Evolutionary conservation across 345 rosid species (phyloP).

Genomic region (Carallia pectinifolia): DNA sequence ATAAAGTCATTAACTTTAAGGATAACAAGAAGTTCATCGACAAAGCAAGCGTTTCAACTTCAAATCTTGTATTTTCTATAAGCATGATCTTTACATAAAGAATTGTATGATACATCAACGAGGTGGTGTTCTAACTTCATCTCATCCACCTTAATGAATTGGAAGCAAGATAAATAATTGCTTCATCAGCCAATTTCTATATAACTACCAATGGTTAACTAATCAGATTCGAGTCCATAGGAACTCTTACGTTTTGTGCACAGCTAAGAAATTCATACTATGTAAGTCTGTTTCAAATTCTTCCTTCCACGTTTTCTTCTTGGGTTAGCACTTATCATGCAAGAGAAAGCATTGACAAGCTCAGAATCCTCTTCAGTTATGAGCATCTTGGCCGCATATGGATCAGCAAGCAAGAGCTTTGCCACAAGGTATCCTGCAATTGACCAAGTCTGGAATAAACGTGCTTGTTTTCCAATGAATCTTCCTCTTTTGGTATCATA

Average conservation of each 20-base stretch:
- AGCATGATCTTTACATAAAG: not conserved
- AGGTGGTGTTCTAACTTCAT: not conserved
- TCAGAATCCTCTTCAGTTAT: constrained; percentile 46
- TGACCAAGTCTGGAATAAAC: constrained; percentile 51
- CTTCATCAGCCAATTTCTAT: constrained; percentile 3
- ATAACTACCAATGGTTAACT: not conserved
- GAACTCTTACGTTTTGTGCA: constrained; percentile 1
- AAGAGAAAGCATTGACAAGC: constrained; percentile 51
- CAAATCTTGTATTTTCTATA: not conserved
- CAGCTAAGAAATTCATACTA: constrained; percentile 26
- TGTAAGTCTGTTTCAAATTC: constrained; percentile 38
- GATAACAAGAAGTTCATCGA: not conserved
- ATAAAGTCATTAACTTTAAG: not conserved
- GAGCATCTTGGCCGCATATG: constrained; percentile 42
- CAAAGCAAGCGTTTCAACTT: not conserved
- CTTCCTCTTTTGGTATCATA: constrained; percentile 50
- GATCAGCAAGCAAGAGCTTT: constrained; percentile 45
- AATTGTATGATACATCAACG: not conserved
- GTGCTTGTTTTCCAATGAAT: constrained; percentile 50
- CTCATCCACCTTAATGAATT: constrained; percentile 10
- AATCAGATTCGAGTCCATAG: not conserved
- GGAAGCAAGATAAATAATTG: not conserved
- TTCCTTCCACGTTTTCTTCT: constrained; percentile 46
- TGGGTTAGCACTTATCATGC: constrained; percentile 55
- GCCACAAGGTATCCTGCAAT: constrained; percentile 56